Base-by-base conservation (phyloP, 169 alveolate species). In the Neospora caninum region DNA sequence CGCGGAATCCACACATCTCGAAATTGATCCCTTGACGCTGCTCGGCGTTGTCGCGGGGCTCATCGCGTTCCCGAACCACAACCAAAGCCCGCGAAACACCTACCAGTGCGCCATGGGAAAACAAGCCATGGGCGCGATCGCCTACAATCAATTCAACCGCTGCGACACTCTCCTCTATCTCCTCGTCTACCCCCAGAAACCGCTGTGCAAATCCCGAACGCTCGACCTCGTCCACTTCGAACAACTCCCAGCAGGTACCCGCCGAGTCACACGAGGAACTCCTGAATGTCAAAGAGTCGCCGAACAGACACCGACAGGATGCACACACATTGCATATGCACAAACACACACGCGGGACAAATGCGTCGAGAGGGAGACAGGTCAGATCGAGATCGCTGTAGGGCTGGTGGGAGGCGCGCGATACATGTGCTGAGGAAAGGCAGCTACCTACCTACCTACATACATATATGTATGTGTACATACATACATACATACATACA, bases 71-170 rank as follows among this genome's bases (percentile, higher is more conserved):
- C 99, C 99, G 43, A 99, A 99, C 97, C 99, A 99, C 97, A 99
- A 99, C 96, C 99, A 99, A 96, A 98, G 99, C 93, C 99, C 99
- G 25, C 96, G 99, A 91, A 99, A 99, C 96, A 99, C 99, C 20
- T 99, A 99, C 97, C 99, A 99, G 95, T 99, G 99, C 96, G 99
- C 99, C 29, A 99, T 99, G 99, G 99, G 99, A 22, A 99, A 99
- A 95, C 99, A 99, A 96, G 99, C 99, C 31, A 98, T 99, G 95
- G 99, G 99, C 43, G 97, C 99, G n/a, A 98, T 99, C 80, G 99
- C 99, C 1, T 98, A 97, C 96, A 99, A 99, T 95, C 99, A 92
- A 58, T 94, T 92, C 67, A 49, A 42, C 36, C 41, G 95, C 7
- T 58, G 92, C 64, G 96, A 95, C 73, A 95, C 95, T 38, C 94